A percentile compares a stretch with the other conserved stretches of the same genome.
These are phyloP conservation scores for Penicillium sp. DNA, from an alignment of 2,329 filamentous ascomycete species.

Conservation along the genomic window DNA sequence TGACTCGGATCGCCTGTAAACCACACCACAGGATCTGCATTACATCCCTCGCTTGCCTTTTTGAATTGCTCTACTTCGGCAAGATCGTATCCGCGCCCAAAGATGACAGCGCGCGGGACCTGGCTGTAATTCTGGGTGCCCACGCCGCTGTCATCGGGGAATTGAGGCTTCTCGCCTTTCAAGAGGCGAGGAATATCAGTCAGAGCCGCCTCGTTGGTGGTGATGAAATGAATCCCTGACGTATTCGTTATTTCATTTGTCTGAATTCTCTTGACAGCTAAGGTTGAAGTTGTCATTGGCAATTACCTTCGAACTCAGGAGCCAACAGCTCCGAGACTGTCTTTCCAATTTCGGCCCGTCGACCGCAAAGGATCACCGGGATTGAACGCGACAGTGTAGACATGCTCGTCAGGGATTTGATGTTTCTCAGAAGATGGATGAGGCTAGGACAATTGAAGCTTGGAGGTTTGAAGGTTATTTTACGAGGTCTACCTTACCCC, in stretches of 20 bases:
- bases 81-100: slow-evolving; percentile 27
- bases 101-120: slow-evolving; percentile 28
- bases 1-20: slow-evolving; percentile 16
- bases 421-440: neutral
- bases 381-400: slow-evolving; percentile 6
- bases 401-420: slow-evolving; percentile 5
- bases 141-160: slow-evolving; percentile 20
- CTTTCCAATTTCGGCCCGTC: slow-evolving; percentile 15
- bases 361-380: slow-evolving; percentile 22
- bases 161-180: slow-evolving; percentile 24
- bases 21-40: slow-evolving; percentile 15
- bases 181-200: slow-evolving; percentile 26
- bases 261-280: neutral
- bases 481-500: too few species aligned
- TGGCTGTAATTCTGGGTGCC: slow-evolving; percentile 29
- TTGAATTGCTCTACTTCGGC: slow-evolving; percentile 19
- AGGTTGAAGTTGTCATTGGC: neutral
- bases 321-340: slow-evolving; percentile 17
- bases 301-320: slow-evolving; percentile 24
- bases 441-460: neutral
- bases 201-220: slow-evolving; percentile 16
- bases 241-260: neutral
- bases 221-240: slow-evolving; percentile 29
- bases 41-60: slow-evolving; percentile 3
- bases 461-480: neutral